These are phyloP conservation scores for Solanum bulbocastanum DNA, from an alignment of 257 asterid genomes.

Conservation along the genomic window DNA sequence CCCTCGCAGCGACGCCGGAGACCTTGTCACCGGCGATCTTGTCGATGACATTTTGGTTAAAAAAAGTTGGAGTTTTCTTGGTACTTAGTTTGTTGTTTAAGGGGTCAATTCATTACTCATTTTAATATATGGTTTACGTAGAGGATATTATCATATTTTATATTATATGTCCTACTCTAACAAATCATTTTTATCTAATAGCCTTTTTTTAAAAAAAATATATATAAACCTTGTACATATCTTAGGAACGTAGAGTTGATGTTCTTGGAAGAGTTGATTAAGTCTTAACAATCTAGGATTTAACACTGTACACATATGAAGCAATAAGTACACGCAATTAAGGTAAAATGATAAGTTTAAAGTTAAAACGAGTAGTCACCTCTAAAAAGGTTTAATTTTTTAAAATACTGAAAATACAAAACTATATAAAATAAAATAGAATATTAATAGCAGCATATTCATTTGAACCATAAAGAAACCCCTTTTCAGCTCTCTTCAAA, in stretches of 20 bases:
- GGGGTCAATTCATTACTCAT: neutral
- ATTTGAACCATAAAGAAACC: neutral
- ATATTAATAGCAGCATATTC: neutral
- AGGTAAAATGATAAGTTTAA: neutral
- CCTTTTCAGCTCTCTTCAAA: neutral
- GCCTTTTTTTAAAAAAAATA: neutral
- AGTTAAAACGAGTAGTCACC: neutral
- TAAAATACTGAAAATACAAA: neutral
- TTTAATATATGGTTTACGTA: neutral
- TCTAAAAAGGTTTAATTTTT: neutral
- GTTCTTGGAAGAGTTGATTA: neutral
- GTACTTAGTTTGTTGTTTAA: neutral
- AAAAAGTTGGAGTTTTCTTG: neutral
- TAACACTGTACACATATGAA: neutral
- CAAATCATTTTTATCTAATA: neutral
- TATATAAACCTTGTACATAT: neutral
- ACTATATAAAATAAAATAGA: neutral
- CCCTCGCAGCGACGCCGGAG: slow-evolving; percentile 33
- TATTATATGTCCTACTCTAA: neutral
- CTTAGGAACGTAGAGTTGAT: neutral
- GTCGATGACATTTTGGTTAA: slow-evolving; percentile 18
- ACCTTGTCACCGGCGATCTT: slow-evolving; percentile 30
- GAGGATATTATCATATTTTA: neutral
- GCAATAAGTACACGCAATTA: neutral
- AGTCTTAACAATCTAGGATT: neutral